These are phyloP conservation scores for Saccharomyces hybrid DNA, from an alignment of 1,139 yeast species.

Conservation along the genomic window DNA sequence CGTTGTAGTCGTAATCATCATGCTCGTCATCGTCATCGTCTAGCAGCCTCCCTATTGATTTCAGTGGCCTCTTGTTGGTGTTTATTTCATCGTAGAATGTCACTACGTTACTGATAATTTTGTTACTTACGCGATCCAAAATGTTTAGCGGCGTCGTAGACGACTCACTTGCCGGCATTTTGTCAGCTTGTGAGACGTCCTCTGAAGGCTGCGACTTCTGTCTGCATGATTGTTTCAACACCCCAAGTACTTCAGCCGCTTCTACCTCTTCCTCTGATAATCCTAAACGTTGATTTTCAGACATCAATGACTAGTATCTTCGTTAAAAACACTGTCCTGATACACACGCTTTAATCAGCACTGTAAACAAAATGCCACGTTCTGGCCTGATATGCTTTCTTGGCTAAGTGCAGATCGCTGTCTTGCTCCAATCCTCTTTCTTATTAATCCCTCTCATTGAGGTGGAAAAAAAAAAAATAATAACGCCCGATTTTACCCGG, in stretches of 20 bases:
- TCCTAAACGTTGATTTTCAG: conserved; percentile 1
- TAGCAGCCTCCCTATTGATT: conserved; percentile 12
- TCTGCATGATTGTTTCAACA: conserved; percentile 20
- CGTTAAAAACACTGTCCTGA: not conserved
- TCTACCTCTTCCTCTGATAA: conserved; percentile 22
- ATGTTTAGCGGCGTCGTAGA: conserved; percentile 8
- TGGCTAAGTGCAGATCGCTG: not conserved
- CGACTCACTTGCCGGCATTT: not conserved
- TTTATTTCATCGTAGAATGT: conserved; percentile 27
- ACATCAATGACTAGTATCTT: not conserved
- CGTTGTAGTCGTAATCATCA: conserved; percentile 12
- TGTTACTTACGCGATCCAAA: not conserved
- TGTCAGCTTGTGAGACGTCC: not conserved
- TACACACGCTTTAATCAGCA: not conserved
- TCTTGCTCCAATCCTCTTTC: not conserved
- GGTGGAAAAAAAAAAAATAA: not conserved
- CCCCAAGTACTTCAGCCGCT: conserved; percentile 28
- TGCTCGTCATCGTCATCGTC: conserved; percentile 17
- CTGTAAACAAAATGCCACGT: not conserved
- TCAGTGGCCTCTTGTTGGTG: conserved; percentile 17
- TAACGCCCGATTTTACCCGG: conserved; percentile 1
- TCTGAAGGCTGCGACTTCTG: not conserved
- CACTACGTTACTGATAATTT: conserved; percentile 24
- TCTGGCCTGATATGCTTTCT: not conserved
- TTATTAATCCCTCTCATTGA: not conserved